A percentile compares a stretch with the other conserved stretches of the same genome.
Evolutionary conservation across 1,284 basidiomycete species (phyloP).

Genomic region (Ustilago nuda): DNA sequence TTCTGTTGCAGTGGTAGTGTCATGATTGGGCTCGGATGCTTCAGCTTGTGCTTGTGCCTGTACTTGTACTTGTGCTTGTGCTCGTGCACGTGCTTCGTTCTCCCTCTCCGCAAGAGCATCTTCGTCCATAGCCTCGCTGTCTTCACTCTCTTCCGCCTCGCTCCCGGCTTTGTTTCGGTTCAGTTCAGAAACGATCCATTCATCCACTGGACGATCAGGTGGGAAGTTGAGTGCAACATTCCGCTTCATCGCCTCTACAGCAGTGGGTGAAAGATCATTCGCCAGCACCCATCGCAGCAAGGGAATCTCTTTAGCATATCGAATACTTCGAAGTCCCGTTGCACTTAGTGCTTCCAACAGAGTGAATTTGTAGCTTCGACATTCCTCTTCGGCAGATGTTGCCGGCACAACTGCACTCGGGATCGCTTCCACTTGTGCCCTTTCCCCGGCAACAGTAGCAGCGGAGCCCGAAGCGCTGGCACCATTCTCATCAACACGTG

Average conservation of each 20-base stretch:
- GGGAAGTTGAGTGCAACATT: constrained; percentile 92
- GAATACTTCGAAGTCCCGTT: constrained; percentile 93
- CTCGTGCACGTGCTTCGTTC: constrained; percentile 20
- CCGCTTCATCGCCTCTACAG: constrained; percentile 85
- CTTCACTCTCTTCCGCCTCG: not conserved
- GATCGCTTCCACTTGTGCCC: not conserved
- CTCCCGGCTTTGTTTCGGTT: not conserved
- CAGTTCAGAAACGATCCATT: constrained; percentile 45
- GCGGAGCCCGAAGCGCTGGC: constrained; percentile 6
- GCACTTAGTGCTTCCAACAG: constrained; percentile 96
- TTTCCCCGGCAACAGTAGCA: constrained; percentile 2
- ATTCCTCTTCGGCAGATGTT: constrained; percentile 60
- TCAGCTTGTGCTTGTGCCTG: constrained; percentile 14
- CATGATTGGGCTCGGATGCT: not conserved
- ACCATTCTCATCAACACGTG: constrained; percentile 13
- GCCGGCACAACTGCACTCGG: not conserved
- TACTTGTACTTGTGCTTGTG: constrained; percentile 11
- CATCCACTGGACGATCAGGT: constrained; percentile 70
- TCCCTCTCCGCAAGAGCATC: constrained; percentile 35
- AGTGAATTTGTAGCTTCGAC: constrained; percentile 78
- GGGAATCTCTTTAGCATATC: constrained; percentile 97
- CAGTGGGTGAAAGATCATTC: constrained; percentile 88
- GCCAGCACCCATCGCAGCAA: constrained; percentile 90
- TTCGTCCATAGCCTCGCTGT: constrained; percentile 27
- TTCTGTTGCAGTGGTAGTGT: not conserved